Evolutionary conservation across 139 green algal species (phyloP).

Genomic region (Yamagishiella unicocca): DNA sequence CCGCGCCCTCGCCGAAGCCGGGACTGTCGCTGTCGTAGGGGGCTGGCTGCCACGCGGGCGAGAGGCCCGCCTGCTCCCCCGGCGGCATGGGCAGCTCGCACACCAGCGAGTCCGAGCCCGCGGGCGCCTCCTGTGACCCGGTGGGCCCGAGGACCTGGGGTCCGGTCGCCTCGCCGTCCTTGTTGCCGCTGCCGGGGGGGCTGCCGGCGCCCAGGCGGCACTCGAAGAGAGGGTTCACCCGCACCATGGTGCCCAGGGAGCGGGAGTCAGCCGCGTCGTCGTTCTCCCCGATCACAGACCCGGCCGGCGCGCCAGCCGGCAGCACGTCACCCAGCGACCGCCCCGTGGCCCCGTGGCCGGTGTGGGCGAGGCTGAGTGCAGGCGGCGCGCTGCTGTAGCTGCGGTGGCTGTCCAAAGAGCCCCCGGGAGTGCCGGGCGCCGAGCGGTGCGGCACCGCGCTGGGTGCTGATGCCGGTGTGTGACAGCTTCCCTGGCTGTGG

Average conservation of each 20-base stretch:
- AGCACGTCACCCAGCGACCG: no score
- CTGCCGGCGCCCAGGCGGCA: neutral
- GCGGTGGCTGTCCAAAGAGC: neutral
- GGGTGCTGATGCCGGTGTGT: neutral
- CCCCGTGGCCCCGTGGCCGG: no score
- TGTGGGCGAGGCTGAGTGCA: neutral
- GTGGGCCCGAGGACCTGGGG: neutral
- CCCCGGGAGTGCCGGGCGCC: neutral
- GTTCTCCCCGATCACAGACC: no score
- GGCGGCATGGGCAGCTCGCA: slow-evolving; percentile 41
- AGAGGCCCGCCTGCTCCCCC: neutral
- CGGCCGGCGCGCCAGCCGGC: no score
- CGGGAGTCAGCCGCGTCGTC: neutral
- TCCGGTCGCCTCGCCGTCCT: neutral
- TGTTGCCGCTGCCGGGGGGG: neutral
- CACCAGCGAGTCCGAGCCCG: neutral
- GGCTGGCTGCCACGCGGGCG: no score
- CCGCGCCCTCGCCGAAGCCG: no score
- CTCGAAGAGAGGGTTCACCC: slow-evolving; percentile 20
- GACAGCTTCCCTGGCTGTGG: neutral
- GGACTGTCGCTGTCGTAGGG: no score
- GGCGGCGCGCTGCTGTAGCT: neutral
- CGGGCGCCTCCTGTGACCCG: neutral
- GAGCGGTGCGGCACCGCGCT: neutral
- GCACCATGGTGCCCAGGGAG: neutral